These are phyloP conservation scores for Periconia digitata DNA, from an alignment of 2,329 filamentous ascomycete genomes.

Conservation along the genomic window DNA sequence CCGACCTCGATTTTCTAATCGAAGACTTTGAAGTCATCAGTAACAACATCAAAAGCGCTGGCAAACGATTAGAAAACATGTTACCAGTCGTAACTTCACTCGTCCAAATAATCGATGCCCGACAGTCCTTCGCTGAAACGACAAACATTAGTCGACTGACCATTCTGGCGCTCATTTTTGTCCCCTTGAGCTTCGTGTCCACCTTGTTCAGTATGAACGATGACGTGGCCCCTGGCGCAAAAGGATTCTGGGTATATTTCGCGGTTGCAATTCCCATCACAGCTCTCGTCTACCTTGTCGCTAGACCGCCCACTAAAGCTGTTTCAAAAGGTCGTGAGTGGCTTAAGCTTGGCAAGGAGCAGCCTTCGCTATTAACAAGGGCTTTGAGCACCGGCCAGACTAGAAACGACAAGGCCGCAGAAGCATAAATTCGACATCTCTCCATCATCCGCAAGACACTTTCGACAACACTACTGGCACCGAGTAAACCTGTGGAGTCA, in stretches of 20 bases:
- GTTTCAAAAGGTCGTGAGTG: background rate
- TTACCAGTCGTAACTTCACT: slow-evolving; percentile 19
- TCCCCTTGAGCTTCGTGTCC: slow-evolving; percentile 18
- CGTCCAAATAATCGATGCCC: slow-evolving; percentile 22
- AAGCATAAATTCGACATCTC: background rate
- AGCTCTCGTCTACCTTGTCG: slow-evolving; percentile 8
- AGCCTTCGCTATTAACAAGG: background rate
- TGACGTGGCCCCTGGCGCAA: slow-evolving; percentile 9
- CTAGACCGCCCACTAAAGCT: slow-evolving; percentile 9
- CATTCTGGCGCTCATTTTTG: slow-evolving; percentile 20
- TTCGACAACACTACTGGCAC: too few relatives aligned
- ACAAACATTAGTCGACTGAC: slow-evolving; percentile 20
- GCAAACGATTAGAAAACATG: slow-evolving; percentile 13
- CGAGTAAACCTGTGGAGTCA: too few relatives aligned
- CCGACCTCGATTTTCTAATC: slow-evolving; percentile 4
- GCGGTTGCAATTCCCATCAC: slow-evolving; percentile 14
- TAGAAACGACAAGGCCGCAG: background rate
- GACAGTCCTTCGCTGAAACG: slow-evolving; percentile 19
- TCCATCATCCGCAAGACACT: too few relatives aligned
- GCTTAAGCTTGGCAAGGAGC: background rate
- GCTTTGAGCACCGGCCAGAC: background rate
- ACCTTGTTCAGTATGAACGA: slow-evolving; percentile 24
- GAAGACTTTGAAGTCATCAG: slow-evolving; percentile 13
- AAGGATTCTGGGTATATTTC: slow-evolving; percentile 21
- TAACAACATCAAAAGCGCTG: slow-evolving; percentile 5